Evolutionary conservation across 2,329 filamentous ascomycete species (phyloP), one percentile per base, ranked within the genome.

Genomic region (Verticillium albo-atrum): DNA sequence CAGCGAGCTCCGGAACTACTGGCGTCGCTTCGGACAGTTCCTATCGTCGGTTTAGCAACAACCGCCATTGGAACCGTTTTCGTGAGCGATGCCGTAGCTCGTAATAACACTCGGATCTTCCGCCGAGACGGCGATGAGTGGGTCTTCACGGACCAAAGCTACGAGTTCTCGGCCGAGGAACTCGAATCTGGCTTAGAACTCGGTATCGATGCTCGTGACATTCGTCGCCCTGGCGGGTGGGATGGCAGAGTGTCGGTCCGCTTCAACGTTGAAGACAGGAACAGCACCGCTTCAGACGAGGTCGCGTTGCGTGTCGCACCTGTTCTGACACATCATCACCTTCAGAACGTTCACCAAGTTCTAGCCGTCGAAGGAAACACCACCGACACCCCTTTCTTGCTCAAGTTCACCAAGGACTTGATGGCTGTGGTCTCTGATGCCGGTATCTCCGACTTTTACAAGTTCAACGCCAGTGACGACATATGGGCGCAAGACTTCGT

Each of bases 401-500:
- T 32, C 9, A 32, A 32, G 30, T 32, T 32, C 30, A 32, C 30
- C 4, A 14, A 32, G 30, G 30, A 32, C 30, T 32, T 32, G 4
- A 14, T 6, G 30, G 30, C 30, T 32, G 30, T 14, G 9, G 7
- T 32, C 30, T 32, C 10, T 6, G 30, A 14, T 14, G 60, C 67
- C 1, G 63, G 64, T 1, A 58, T 70, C 2, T 12, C 63, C 15
- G 30, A 32, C 3, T 14, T 32, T 32, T 32, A 32, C 14, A 52
- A 62, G 7, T 61, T 75, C 59, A 62, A 68, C 25, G 56, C 58
- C 2, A 64, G 60, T 25, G 62, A 59, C 30, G 72, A 76, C 59
- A 64, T 70, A 47, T 78, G 74, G 75, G 66, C 69, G 1, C 75
- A 77, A 59, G 74, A 78, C 56, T 70, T 74, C 34, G 60, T 77